Conservation (phyloP, 208 protist species). For the Leishmania mexicana region DNA sequence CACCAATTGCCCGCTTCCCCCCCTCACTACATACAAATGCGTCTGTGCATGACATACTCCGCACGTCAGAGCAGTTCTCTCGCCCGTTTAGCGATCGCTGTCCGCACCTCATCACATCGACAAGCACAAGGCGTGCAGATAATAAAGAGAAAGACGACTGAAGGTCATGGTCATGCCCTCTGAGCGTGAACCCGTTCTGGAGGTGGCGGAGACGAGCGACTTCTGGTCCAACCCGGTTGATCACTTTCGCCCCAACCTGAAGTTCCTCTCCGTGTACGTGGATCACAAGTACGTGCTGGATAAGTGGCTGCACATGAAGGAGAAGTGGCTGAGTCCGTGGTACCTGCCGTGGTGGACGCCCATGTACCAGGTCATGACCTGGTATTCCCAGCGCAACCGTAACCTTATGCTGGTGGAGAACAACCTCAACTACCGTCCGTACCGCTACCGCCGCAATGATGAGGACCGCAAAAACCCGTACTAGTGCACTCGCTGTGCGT, state of each 20-base stretch:
- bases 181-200: conserved; percentile 26
- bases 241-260: conserved; percentile 91
- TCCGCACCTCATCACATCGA: background rate
- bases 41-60: background rate
- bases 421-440: conserved; percentile 91
- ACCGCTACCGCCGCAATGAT: conserved; percentile 89
- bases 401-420: conserved; percentile 92
- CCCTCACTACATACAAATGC: background rate
- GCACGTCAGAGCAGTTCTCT: background rate
- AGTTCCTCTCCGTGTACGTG: conserved; percentile 86
- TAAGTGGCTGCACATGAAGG: conserved; percentile 79
- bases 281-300: conserved; percentile 86
- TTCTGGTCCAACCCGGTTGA: conserved; percentile 92
- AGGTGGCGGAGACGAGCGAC: conserved; percentile 45
- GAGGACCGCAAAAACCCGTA: conserved; percentile 92
- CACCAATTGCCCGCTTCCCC: background rate
- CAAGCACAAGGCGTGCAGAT: background rate
- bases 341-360: conserved; percentile 91
- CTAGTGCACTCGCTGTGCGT: conserved; percentile 31
- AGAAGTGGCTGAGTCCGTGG: conserved; percentile 77
- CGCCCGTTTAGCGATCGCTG: background rate
- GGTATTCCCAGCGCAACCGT: conserved; percentile 87
- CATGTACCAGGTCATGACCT: conserved; percentile 80
- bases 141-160: conserved; percentile 1
- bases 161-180: conserved; percentile 29